A percentile compares a stretch with the other conserved stretches of the same genome.
Evolutionary conservation across 139 green algal genomes (phyloP).

Genomic region (Klebsormidium nitens): DNA sequence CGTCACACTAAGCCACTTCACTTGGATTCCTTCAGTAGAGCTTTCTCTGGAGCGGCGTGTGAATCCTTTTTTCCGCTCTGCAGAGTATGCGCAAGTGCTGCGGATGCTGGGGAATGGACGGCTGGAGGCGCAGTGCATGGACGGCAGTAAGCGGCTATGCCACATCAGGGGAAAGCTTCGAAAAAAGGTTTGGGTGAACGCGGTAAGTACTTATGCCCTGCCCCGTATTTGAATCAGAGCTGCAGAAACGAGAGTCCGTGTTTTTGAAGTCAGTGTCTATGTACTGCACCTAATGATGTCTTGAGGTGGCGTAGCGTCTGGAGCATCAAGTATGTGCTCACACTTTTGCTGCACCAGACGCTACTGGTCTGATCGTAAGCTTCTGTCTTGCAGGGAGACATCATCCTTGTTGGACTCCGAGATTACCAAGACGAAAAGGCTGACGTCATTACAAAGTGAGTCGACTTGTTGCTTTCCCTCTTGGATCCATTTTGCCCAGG

Average conservation of each 20-base stretch:
- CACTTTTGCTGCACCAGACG: too few species aligned
- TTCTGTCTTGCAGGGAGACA: conserved; percentile 82
- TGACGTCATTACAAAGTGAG: conserved; percentile 96
- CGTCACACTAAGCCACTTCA: too few species aligned
- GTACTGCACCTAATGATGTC: too few species aligned
- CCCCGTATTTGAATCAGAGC: too few species aligned
- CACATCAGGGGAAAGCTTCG: conserved; percentile 99
- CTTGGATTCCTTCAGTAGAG: too few species aligned
- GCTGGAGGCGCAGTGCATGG: conserved; percentile 96
- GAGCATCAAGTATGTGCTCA: too few species aligned
- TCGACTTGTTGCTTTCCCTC: conserved; percentile 26
- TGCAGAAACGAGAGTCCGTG: too few species aligned
- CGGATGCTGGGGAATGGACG: conserved; percentile 98
- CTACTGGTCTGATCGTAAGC: too few species aligned
- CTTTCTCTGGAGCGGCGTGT: too few species aligned
- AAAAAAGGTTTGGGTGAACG: conserved; percentile 95
- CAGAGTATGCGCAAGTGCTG: conserved; percentile 87
- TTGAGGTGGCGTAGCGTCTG: too few species aligned
- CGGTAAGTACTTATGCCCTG: conserved; percentile 3
- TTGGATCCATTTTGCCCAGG: not conserved
- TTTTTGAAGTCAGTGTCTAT: too few species aligned
- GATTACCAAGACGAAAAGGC: conserved; percentile 99
- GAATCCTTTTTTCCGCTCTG: conserved; percentile 27
- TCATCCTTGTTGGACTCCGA: conserved; percentile 94
- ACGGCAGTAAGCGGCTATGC: conserved; percentile 93